Evolutionary conservation across 2,329 filamentous ascomycete species (phyloP).

Genomic region (Penicillium sp.): DNA sequence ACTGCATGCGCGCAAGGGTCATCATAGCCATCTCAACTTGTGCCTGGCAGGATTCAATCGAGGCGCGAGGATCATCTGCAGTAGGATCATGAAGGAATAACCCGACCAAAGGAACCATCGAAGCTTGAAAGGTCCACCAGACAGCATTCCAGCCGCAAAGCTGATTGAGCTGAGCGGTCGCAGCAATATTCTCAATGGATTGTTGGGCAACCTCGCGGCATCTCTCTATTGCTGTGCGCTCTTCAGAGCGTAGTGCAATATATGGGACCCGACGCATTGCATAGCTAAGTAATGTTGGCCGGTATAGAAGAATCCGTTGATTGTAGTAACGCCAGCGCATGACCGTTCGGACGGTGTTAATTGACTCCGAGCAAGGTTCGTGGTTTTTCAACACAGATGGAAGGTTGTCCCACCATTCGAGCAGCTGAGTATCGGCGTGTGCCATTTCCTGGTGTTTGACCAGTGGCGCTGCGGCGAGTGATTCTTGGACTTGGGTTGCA

Average conservation of each 20-base stretch:
- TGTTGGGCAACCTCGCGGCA: conserved; percentile 70
- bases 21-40: conserved; percentile 54
- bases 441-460: conserved; percentile 67
- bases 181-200: conserved; percentile 71
- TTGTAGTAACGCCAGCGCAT: conserved; percentile 85
- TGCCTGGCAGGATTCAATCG: conserved; percentile 52
- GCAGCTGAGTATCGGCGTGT: conserved; percentile 66
- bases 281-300: conserved; percentile 70
- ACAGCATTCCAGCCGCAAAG: conserved; percentile 80
- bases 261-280: conserved; percentile 56
- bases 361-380: conserved; percentile 69
- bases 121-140: conserved; percentile 79
- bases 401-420: conserved; percentile 71
- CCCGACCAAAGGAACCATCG: conserved; percentile 75
- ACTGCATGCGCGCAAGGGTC: conserved; percentile 55
- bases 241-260: conserved; percentile 57
- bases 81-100: conserved; percentile 56
- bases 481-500: conserved; percentile 74
- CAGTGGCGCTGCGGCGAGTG: conserved; percentile 68
- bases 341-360: conserved; percentile 69
- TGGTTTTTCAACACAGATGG: conserved; percentile 65
- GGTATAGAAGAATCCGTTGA: conserved; percentile 72
- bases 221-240: conserved; percentile 66
- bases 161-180: conserved; percentile 70
- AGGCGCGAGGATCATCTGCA: conserved; percentile 61